phyloP scores from a whole-genome alignment of 2,329 filamentous ascomycete species.

The Aspergillus tubingensis region DNA sequence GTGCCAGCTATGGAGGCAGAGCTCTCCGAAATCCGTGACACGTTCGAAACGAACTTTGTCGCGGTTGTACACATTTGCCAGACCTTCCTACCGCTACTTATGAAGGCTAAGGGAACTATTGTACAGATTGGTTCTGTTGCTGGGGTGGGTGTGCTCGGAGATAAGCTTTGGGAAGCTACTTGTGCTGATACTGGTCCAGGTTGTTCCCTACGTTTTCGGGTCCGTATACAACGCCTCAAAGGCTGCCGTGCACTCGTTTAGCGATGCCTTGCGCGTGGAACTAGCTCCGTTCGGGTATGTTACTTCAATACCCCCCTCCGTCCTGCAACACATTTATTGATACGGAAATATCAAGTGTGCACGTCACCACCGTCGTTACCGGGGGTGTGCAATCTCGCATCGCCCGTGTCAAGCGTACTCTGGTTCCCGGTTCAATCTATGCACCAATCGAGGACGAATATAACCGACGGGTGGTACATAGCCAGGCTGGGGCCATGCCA shows the following conservation, averaged over 20 bases:
- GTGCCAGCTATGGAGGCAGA: conserved; percentile 60
- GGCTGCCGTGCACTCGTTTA: conserved; percentile 60
- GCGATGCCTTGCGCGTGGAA: conserved; percentile 60
- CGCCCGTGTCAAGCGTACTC: conserved; percentile 51
- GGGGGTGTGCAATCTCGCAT: conserved; percentile 63
- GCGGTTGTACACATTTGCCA: conserved; percentile 60
- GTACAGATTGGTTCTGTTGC: conserved; percentile 50
- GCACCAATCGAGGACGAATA: conserved; percentile 56
- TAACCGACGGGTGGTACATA: conserved; percentile 53
- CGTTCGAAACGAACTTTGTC: conserved; percentile 59
- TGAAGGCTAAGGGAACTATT: conserved; percentile 48
- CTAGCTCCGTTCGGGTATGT: conserved; percentile 51
- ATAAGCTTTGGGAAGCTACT: background rate
- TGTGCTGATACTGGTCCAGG: conserved; percentile 23
- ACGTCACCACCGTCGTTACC: conserved; percentile 58
- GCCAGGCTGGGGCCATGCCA: conserved; percentile 56
- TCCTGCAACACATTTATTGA: background rate
- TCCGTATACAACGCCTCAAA: conserved; percentile 61
- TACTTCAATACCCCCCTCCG: background rate
- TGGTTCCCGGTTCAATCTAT: conserved; percentile 55
- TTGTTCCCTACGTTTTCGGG: conserved; percentile 48
- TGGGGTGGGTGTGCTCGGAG: conserved; percentile 29
- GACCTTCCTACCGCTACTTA: conserved; percentile 57
- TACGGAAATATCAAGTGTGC: conserved; percentile 39
- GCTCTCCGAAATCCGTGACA: conserved; percentile 47